Percentiles rank a stretch among this genome's conserved stretches.
phyloP scores from a whole-genome alignment of 2,329 filamentous ascomycete species.

The Botrytis medusae region DNA sequence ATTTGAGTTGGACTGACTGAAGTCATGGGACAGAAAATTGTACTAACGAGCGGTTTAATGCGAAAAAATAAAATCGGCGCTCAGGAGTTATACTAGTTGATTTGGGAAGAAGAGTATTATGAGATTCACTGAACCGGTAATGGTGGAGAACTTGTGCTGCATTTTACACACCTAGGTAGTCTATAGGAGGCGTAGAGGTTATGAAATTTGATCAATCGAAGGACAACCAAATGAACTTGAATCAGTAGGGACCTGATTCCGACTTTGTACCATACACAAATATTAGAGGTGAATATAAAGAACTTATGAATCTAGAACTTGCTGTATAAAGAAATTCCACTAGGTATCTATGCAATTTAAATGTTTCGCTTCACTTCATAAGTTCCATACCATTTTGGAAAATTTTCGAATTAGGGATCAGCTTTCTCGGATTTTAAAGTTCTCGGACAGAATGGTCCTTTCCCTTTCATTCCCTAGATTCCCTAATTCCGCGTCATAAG shows the following conservation, averaged over 20 bases:
- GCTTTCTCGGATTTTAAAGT: conserved; percentile 4
- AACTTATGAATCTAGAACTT: background rate
- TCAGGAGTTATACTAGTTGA: conserved; percentile 17
- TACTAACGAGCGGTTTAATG: conserved; percentile 3
- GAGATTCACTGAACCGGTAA: background rate
- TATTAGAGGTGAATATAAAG: background rate
- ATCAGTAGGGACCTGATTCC: background rate
- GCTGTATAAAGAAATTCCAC: background rate
- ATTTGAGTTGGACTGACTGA: background rate
- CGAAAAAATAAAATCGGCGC: conserved; percentile 16
- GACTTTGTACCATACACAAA: background rate
- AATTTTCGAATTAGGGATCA: background rate
- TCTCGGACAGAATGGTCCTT: background rate
- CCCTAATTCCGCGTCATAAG: conserved; percentile 12
- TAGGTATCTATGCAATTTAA: background rate
- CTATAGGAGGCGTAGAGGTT: conserved; percentile 1
- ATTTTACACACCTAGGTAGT: conserved; percentile 1
- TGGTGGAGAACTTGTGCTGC: conserved; percentile 8
- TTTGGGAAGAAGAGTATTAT: conserved; percentile 2
- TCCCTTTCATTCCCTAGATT: background rate
- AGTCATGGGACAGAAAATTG: background rate
- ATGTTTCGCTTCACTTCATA: background rate
- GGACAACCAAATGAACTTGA: background rate
- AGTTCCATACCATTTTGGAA: background rate
- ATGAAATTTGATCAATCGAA: conserved; percentile 9